These are phyloP conservation scores for Avena sativa DNA, from an alignment of 176 grass and related monocot species.

Conservation along the genomic window DNA sequence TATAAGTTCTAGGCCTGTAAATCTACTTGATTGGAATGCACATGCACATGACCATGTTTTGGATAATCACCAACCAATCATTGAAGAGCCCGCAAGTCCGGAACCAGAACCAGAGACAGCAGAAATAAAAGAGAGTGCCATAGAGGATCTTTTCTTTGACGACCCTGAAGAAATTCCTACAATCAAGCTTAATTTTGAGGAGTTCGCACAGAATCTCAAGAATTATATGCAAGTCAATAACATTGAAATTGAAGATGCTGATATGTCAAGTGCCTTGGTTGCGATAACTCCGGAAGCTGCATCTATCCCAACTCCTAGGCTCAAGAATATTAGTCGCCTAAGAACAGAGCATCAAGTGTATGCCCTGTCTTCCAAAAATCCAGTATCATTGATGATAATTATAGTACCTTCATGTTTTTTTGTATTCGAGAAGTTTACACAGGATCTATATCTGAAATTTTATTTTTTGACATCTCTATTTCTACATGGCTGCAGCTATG, in stretches of 20 bases:
- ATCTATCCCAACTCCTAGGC: slow-evolving; percentile 80
- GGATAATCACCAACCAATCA: slow-evolving; percentile 65
- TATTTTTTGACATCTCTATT: not conserved
- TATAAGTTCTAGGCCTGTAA: not conserved
- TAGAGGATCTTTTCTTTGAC: slow-evolving; percentile 81
- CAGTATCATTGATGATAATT: slow-evolving; percentile 21
- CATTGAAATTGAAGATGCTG: slow-evolving; percentile 66
- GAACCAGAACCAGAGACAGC: slow-evolving; percentile 59
- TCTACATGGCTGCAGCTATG: slow-evolving; percentile 57
- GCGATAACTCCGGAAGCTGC: slow-evolving; percentile 67
- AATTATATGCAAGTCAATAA: slow-evolving; percentile 81
- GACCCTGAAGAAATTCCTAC: slow-evolving; percentile 82
- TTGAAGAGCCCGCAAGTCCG: slow-evolving; percentile 80
- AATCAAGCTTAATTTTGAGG: slow-evolving; percentile 79
- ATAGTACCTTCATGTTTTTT: not conserved
- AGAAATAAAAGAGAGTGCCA: slow-evolving; percentile 55
- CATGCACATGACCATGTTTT: slow-evolving; percentile 30
- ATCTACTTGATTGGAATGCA: slow-evolving; percentile 54
- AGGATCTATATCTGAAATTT: not conserved
- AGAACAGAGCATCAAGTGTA: slow-evolving; percentile 97
- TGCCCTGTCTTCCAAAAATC: slow-evolving; percentile 32
- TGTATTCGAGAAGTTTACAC: not conserved
- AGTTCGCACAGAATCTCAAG: slow-evolving; percentile 82
- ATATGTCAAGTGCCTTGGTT: slow-evolving; percentile 79
- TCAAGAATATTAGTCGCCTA: slow-evolving; percentile 89